Conservation (phyloP, 2,329 filamentous ascomycete species). For the Colletotrichum lupini region DNA sequence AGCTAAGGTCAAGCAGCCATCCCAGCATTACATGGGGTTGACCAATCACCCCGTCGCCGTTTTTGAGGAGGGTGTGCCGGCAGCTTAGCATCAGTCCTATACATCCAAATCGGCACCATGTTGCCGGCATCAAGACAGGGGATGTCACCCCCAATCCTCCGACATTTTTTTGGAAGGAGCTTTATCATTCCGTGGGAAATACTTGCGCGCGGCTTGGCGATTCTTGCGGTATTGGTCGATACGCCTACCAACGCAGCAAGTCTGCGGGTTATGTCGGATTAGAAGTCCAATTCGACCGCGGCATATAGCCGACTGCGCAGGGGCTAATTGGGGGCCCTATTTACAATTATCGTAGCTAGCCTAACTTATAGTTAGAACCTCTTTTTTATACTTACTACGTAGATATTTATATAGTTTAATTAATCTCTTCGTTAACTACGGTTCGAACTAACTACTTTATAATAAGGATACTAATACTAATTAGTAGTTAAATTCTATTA, state of each 20-base stretch:
- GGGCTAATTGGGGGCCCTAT: no score
- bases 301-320: no score
- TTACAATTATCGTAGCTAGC: no score
- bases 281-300: no score
- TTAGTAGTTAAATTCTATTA: no score
- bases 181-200: not conserved
- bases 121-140: not conserved
- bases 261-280: no score
- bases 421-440: no score
- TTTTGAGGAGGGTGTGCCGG: not conserved
- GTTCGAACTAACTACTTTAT: no score
- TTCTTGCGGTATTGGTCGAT: not conserved
- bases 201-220: not conserved
- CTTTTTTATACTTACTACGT: no score
- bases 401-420: no score
- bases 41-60: not conserved
- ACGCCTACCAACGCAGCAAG: not conserved
- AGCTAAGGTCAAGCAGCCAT: not conserved
- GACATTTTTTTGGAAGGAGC: not conserved
- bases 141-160: not conserved
- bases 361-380: no score
- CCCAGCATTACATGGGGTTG: not conserved
- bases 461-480: no score
- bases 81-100: not conserved
- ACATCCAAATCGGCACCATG: not conserved